These are phyloP conservation scores for Fusarium longipes DNA, from an alignment of 2,329 filamentous ascomycete genomes.

Conservation along the genomic window DNA sequence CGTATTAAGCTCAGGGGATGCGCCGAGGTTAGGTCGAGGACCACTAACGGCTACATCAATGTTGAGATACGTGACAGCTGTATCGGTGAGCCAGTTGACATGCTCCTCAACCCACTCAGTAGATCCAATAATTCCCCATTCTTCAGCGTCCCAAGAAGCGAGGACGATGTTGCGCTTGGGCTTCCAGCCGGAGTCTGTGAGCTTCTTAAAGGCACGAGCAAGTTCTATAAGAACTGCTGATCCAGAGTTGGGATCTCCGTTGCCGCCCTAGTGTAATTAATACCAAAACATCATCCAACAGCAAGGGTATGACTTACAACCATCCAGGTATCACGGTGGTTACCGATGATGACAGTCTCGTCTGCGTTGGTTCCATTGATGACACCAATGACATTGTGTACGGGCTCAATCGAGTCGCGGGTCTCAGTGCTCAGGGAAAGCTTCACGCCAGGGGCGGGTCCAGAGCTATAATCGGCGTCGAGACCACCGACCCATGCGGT, in stretches of 20 bases:
- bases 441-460: conserved; percentile 64
- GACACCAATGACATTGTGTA: conserved; percentile 83
- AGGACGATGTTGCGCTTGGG: conserved; percentile 79
- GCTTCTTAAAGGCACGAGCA: conserved; percentile 75
- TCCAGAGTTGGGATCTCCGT: conserved; percentile 85
- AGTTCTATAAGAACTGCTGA: conserved; percentile 82
- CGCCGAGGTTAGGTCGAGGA: conserved; percentile 64
- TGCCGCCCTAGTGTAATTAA: conserved; percentile 67
- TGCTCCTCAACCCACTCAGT: conserved; percentile 91
- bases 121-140: conserved; percentile 83
- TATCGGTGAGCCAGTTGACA: conserved; percentile 76
- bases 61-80: conserved; percentile 82
- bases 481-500: conserved; percentile 67
- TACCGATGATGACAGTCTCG: conserved; percentile 79
- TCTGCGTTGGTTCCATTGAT: conserved; percentile 82
- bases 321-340: conserved; percentile 73
- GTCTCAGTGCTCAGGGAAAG: conserved; percentile 76
- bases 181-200: conserved; percentile 80
- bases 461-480: conserved; percentile 57
- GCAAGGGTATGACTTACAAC: conserved; percentile 27
- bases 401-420: conserved; percentile 74
- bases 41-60: conserved; percentile 77
- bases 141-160: conserved; percentile 77
- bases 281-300: accelerated
- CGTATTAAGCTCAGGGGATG: conserved; percentile 75